Evolutionary conservation across 2,329 filamentous ascomycete genomes (phyloP).

Genomic region (Exophiala phaeomuriformis): DNA sequence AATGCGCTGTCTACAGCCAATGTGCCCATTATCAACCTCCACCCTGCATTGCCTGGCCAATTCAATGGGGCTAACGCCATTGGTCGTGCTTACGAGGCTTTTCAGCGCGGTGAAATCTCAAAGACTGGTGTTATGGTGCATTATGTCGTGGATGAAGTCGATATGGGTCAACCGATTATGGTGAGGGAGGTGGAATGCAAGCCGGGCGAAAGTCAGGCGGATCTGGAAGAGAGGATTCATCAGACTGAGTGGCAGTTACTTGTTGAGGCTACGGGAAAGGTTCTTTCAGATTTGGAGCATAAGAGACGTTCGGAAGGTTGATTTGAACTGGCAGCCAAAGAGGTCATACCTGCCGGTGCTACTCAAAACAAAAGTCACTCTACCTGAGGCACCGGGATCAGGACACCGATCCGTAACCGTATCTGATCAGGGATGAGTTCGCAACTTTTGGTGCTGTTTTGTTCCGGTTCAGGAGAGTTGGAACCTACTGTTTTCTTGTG

Average conservation of each 20-base stretch:
- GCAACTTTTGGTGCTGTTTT: no score
- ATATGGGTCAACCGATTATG: conserved; percentile 68
- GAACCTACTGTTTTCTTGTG: no score
- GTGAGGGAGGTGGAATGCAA: conserved; percentile 60
- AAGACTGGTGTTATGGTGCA: conserved; percentile 82
- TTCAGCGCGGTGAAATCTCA: conserved; percentile 58
- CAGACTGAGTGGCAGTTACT: conserved; percentile 68
- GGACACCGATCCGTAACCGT: no score
- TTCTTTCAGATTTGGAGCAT: conserved; percentile 34
- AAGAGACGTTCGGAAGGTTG: conserved; percentile 12
- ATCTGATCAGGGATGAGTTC: no score
- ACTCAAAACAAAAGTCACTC: no score
- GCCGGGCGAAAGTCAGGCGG: conserved; percentile 56
- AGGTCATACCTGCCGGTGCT: no score
- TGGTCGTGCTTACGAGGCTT: conserved; percentile 67
- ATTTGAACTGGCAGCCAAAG: background rate
- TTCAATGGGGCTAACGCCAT: conserved; percentile 76
- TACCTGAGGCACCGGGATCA: no score
- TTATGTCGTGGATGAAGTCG: conserved; percentile 72
- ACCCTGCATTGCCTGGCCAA: conserved; percentile 65
- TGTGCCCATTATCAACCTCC: conserved; percentile 71
- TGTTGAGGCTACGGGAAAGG: conserved; percentile 60
- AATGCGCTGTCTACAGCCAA: conserved; percentile 55
- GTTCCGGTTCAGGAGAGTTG: no score
- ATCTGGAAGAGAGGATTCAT: conserved; percentile 68